Conservation (phyloP, 2,329 filamentous ascomycete genomes). For the Aspergillus bombycis region DNA sequence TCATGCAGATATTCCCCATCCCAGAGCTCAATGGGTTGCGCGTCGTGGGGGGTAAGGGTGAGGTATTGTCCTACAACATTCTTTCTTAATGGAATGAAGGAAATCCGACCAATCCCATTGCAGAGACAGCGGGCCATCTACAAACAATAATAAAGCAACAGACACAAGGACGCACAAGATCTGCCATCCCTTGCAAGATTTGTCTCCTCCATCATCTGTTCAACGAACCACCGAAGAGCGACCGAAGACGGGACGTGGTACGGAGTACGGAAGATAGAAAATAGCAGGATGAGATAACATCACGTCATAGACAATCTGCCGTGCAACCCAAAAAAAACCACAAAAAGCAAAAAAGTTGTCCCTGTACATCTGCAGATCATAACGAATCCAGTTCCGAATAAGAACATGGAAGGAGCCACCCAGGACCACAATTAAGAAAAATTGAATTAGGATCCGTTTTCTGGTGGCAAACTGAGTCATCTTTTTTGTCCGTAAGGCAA, state of each 20-base stretch:
- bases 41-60: neutral
- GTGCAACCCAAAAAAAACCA: neutral
- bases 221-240: neutral
- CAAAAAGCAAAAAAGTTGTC: neutral
- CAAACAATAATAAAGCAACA: neutral
- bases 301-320: neutral
- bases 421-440: neutral
- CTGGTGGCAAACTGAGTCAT: constrained; percentile 2
- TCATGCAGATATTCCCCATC: neutral
- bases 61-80: neutral
- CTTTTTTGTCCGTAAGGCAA: neutral
- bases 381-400: neutral
- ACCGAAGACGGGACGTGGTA: neutral
- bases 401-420: neutral
- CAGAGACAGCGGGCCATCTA: neutral
- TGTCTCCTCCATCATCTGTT: neutral
- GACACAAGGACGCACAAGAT: neutral
- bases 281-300: neutral
- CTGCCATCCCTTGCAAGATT: neutral
- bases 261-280: neutral
- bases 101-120: neutral
- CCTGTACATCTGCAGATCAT: constrained; percentile 6
- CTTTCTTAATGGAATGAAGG: constrained; percentile 1
- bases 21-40: neutral
- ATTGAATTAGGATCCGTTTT: neutral